Base-by-base conservation (phyloP, 106 monocot species). In the Hemerocallis citrina region DNA sequence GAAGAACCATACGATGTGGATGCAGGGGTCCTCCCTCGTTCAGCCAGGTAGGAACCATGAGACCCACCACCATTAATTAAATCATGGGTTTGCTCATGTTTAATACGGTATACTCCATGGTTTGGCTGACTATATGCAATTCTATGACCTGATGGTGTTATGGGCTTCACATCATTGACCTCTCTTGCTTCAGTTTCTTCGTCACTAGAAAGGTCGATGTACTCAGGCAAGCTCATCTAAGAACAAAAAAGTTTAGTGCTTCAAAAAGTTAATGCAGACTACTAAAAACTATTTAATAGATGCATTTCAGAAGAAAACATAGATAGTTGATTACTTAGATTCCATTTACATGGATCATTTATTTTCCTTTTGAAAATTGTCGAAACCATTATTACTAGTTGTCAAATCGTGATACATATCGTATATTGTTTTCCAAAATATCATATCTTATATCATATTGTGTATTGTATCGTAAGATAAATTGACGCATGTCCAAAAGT, bases 201-300 rank as follows among this genome's bases (percentile, higher is more conserved):
- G 71, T 86, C 85, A 32, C 81, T 81, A 40, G 22, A 68, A 48
- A 81, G 51, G 61, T 81, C 68, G 27, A 86, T 72, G 24, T 74
- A 23, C n/a, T 80, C 69, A 15, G 59, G 45, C 37, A 23, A 52
- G 35, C 57, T 80, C 85, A 85, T 80, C 66, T 54, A 52, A 33
- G 34, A 17, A 13, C 32, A 51, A 61, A 66, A 59, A 36, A 4
- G 28, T 12, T 14, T n/a, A 59, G 27, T 52, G 28, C 24, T 37
- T 49, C 35, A 61, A 37, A 66, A 22, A 12, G 31, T 37, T 47
- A 21, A 51, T 66, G 35, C 28, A 8, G 31, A 46, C 11, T 32
- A 10, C 8, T 25, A 15, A 63, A 17, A 25, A 21, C 14, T 25
- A 25, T 28, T n/a, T n/a, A n/a, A n/a, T n/a, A n/a, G n/a, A n/a